Evolutionary conservation across 2,329 filamentous ascomycete genomes (phyloP), one percentile per base, ranked within the genome.

Genomic region (Aspergillus sp.): DNA sequence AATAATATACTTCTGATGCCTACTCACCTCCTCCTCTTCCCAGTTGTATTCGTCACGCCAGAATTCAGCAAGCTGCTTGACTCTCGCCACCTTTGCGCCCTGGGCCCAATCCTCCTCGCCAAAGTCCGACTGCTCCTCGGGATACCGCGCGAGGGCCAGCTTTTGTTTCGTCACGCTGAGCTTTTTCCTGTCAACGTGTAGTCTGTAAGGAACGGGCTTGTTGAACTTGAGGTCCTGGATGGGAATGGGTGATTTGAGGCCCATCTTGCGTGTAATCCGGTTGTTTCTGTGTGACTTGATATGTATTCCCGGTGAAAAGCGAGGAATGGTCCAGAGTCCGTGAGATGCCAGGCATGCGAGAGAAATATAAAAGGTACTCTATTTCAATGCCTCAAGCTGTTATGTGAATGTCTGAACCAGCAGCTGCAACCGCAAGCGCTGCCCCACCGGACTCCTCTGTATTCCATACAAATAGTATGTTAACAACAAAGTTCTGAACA

Each of bases 81-180:
- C 23, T 7, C 23, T 7, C 1, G 23, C 5, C 6, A 25, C 23
- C 23, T 25, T 25, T 25, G 23, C 23, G 23, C 23, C 23, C 23
- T 25, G 23, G 6, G 23, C 23, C 23, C 23, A 25, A 25, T 25
- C 7, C 23, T 25, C 23, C 23, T 25, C 23, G 23, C 23, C 31
- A 49, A 57, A 59, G 39, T 62, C 59, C n/a, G 59, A 50, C 49
- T 58, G 56, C 41, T 62, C 59, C 39, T 57, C 54, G 27, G 59
- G 59, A 40, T 59, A 62, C 14, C 56, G 52, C 27, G 53, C 39
- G 14, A 62, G 35, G 8, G 53, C 56, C 5, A 62, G 45, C 41
- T 62, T 62, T 35, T 57, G 56, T 21, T 50, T 58, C n/a, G 56
- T 58, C 44, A 51, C 2, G 8, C 39, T 19, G 37, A 58, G 52